Evolutionary conservation across 352 stramenopile species (phyloP).

Genomic region (Globisporangium rhizosaccharum): DNA sequence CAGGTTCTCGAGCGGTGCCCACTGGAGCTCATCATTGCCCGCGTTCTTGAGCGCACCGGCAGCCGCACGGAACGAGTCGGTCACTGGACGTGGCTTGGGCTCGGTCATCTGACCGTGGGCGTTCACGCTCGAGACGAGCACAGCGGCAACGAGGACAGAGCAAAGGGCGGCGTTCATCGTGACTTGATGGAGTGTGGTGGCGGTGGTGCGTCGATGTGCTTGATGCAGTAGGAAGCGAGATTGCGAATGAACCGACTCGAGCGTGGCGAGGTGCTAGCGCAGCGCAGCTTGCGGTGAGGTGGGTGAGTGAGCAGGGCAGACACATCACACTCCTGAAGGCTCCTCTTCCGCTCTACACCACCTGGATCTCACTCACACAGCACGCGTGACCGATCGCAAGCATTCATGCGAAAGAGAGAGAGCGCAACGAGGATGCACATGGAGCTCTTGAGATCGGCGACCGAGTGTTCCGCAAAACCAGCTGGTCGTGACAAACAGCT

Average conservation of each 20-base stretch:
- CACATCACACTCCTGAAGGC: too few relatives aligned
- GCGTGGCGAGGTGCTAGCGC: not conserved
- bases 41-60: not conserved
- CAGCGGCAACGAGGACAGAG: too few relatives aligned
- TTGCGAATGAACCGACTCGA: not conserved
- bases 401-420: too few relatives aligned
- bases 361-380: not conserved
- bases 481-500: not conserved
- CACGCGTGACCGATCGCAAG: too few relatives aligned
- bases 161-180: too few relatives aligned
- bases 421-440: not conserved
- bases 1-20: conserved; percentile 20
- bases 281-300: not conserved
- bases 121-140: too few relatives aligned
- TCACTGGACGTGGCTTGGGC: not conserved
- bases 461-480: not conserved
- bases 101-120: too few relatives aligned
- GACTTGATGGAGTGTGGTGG: not conserved
- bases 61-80: too few relatives aligned
- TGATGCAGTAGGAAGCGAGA: not conserved
- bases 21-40: too few relatives aligned
- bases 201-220: not conserved
- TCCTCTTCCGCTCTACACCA: not conserved
- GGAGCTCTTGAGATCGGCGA: not conserved
- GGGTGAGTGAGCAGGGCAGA: not conserved